Percentiles rank a stretch among this genome's conserved stretches.
phyloP scores from a whole-genome alignment of 164 flowering plant species.

The Platanus orientalis region DNA sequence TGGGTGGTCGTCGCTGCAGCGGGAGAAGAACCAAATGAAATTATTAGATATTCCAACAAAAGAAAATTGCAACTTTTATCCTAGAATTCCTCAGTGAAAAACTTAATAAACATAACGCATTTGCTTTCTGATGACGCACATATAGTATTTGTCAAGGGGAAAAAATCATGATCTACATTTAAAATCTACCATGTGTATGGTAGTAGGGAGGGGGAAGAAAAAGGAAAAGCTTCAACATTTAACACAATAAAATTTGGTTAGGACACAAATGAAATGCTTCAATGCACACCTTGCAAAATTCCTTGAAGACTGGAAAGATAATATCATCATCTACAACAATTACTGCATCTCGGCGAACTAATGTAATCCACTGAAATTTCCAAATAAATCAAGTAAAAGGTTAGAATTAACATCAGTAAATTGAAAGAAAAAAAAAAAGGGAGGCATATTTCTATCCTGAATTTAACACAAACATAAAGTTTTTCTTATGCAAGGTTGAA shows the following conservation, averaged over 20 bases:
- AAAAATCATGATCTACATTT: not conserved
- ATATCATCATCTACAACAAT: slow-evolving; percentile 65
- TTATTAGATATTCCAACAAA: slow-evolving; percentile 5
- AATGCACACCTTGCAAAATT: slow-evolving; percentile 70
- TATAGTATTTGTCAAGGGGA: not conserved
- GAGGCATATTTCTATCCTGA: not conserved
- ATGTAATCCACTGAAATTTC: slow-evolving; percentile 73
- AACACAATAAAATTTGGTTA: not conserved
- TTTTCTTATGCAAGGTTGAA: not conserved
- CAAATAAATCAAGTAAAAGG: slow-evolving; percentile 1
- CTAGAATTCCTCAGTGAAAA: not conserved
- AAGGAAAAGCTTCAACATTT: not conserved
- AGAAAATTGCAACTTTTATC: not conserved
- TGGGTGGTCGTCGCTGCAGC: slow-evolving; percentile 77
- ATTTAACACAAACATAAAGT: not conserved
- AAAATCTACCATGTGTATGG: not conserved
- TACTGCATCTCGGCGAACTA: slow-evolving; percentile 70
- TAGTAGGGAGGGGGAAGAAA: not conserved
- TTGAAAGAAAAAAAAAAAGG: not conserved
- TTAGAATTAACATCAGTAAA: not conserved
- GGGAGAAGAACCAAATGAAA: slow-evolving; percentile 5
- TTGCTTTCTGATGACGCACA: not conserved
- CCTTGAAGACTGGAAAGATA: slow-evolving; percentile 62
- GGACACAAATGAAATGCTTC: not conserved
- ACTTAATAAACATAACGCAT: not conserved